These are phyloP conservation scores for Epichloe scottii DNA, from an alignment of 2,329 filamentous ascomycete species.

Conservation along the genomic window DNA sequence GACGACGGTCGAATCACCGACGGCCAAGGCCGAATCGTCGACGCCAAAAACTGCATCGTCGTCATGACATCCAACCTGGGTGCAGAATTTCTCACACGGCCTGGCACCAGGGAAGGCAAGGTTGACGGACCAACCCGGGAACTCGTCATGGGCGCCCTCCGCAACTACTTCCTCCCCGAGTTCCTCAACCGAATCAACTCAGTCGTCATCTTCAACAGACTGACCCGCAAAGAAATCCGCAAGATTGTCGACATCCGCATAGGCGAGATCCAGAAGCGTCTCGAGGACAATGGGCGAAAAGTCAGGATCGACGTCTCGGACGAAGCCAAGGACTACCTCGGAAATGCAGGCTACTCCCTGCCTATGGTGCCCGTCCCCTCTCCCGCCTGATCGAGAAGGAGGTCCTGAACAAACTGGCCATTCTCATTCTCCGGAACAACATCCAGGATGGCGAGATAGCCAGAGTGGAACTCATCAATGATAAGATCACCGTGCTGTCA, in stretches of 20 bases:
- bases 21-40: slow-evolving; percentile 86
- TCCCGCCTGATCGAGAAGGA: slow-evolving; percentile 91
- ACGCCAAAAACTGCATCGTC: slow-evolving; percentile 96
- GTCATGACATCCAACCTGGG: slow-evolving; percentile 98
- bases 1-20: slow-evolving; percentile 98
- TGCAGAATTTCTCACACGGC: slow-evolving; percentile 80
- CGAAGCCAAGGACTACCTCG: slow-evolving; percentile 87
- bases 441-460: slow-evolving; percentile 80
- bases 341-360: slow-evolving; percentile 87
- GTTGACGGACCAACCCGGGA: slow-evolving; percentile 80
- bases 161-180: slow-evolving; percentile 94
- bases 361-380: slow-evolving; percentile 84
- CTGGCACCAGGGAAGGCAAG: slow-evolving; percentile 63
- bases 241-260: slow-evolving; percentile 91
- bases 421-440: slow-evolving; percentile 75
- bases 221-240: slow-evolving; percentile 79
- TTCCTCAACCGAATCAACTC: slow-evolving; percentile 97
- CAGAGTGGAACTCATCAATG: slow-evolving; percentile 63
- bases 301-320: slow-evolving; percentile 71
- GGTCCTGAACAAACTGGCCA: slow-evolving; percentile 83
- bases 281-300: slow-evolving; percentile 74
- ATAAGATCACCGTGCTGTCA: slow-evolving; percentile 66
- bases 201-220: slow-evolving; percentile 95
- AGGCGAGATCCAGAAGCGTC: slow-evolving; percentile 77
- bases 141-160: slow-evolving; percentile 79